Evolutionary conservation across 2,329 filamentous ascomycete species (phyloP).

Genomic region (Colletotrichum scovillei): DNA sequence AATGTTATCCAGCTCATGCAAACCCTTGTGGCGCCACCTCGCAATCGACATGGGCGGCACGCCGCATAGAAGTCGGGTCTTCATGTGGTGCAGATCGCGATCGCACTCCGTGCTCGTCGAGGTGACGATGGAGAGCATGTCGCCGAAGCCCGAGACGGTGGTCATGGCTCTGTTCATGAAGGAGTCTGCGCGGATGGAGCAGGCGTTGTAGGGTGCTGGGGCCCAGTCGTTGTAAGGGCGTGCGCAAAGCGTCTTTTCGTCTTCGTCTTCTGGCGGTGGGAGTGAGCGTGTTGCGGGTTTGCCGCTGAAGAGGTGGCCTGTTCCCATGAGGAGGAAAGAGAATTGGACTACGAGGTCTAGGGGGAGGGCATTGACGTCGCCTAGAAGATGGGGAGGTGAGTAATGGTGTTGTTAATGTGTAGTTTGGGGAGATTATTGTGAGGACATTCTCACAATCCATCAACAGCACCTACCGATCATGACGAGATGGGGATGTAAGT

Average conservation of each 20-base stretch:
- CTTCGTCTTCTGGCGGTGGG: background rate
- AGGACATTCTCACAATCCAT: background rate
- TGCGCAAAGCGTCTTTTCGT: conserved; percentile 12
- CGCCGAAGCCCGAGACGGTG: conserved; percentile 4
- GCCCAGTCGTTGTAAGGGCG: conserved; percentile 23
- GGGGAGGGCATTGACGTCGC: conserved; percentile 1
- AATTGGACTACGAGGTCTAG: background rate
- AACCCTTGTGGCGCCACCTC: conserved; percentile 2
- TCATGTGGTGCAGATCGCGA: conserved; percentile 22
- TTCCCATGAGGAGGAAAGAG: background rate
- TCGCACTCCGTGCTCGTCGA: conserved; percentile 12
- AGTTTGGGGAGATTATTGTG: background rate
- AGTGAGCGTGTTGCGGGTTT: background rate
- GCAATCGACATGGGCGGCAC: conserved; percentile 14
- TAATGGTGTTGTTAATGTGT: background rate
- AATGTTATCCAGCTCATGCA: conserved; percentile 10
- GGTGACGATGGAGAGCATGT: background rate
- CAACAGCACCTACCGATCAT: conserved; percentile 9
- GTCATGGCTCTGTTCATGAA: background rate
- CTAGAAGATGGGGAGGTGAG: background rate
- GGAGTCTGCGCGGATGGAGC: background rate
- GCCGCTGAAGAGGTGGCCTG: conserved; percentile 15
- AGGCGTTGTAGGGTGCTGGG: conserved; percentile 11
- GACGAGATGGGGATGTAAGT: conserved; percentile 18
- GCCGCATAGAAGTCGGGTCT: conserved; percentile 3